phyloP scores from a whole-genome alignment of 2,329 filamentous ascomycete genomes.

The Colletotrichum euphorbiae region DNA sequence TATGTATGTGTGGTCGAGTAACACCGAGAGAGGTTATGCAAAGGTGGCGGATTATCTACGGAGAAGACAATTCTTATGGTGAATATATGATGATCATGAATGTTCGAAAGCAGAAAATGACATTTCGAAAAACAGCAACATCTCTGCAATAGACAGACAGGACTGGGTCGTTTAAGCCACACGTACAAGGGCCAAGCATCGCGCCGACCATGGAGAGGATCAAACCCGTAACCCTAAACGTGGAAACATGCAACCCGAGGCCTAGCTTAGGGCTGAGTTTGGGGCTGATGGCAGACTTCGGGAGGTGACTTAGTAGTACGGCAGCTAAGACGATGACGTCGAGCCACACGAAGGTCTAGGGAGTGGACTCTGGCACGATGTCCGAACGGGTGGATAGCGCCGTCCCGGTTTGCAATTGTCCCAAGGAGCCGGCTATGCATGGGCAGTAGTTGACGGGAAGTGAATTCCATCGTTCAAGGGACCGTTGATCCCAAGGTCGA shows the following conservation, averaged over 20 bases:
- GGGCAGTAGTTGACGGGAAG: background rate
- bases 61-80: background rate
- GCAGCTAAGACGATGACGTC: background rate
- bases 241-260: constrained; percentile 1
- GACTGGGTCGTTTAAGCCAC: constrained; percentile 13
- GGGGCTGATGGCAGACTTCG: constrained; percentile 32
- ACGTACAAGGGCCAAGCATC: background rate
- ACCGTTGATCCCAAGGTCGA: background rate
- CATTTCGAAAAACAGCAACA: background rate
- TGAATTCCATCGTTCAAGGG: background rate
- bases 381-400: constrained; percentile 3
- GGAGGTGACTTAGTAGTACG: constrained; percentile 1
- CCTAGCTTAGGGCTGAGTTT: constrained; percentile 28
- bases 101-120: constrained; percentile 7
- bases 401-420: background rate
- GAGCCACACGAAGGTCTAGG: background rate
- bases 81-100: background rate
- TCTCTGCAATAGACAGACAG: background rate
- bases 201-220: background rate
- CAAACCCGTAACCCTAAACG: background rate
- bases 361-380: constrained; percentile 1
- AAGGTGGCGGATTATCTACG: background rate
- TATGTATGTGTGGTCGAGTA: background rate
- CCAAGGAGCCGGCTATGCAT: constrained; percentile 19
- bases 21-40: constrained; percentile 1